Evolutionary conservation across 306 rosid species (phyloP).

Genomic region (Notholithocarpus densiflorus): DNA sequence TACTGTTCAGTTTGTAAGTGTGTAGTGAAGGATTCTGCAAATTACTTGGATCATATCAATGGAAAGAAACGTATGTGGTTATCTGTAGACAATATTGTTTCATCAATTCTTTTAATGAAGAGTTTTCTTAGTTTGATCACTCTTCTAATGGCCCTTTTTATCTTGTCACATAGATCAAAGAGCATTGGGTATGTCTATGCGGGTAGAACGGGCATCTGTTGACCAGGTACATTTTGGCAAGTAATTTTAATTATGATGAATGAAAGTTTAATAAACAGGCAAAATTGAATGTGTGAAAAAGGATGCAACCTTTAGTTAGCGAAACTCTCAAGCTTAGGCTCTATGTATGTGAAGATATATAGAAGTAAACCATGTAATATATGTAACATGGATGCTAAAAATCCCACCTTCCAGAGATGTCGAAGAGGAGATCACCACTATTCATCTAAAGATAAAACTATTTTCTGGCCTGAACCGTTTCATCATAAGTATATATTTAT

Average conservation of each 20-base stretch:
- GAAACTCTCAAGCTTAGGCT: background rate
- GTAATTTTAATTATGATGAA: too few species aligned
- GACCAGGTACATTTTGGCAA: conserved; percentile 51
- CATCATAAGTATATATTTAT: conserved; percentile 1
- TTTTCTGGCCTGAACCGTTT: background rate
- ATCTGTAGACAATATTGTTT: conserved; percentile 1
- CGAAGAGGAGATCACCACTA: background rate
- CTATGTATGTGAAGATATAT: background rate
- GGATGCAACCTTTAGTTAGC: too few species aligned
- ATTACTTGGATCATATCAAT: too few species aligned
- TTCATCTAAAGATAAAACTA: background rate
- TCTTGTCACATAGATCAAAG: conserved; percentile 65
- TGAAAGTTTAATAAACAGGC: too few species aligned
- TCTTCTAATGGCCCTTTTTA: conserved; percentile 15
- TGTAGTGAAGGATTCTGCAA: too few species aligned
- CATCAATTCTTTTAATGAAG: background rate
- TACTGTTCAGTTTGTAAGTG: too few species aligned
- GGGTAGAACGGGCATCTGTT: conserved; percentile 91
- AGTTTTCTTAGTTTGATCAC: conserved; percentile 3
- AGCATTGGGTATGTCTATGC: conserved; percentile 99
- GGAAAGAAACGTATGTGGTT: conserved; percentile 78
- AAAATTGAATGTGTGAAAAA: too few species aligned
- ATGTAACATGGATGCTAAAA: background rate
- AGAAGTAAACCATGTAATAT: background rate
- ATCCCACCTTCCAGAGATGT: background rate